These are phyloP conservation scores for Suillus clintonianus DNA, from an alignment of 768 basidiomycete genomes.

Conservation along the genomic window DNA sequence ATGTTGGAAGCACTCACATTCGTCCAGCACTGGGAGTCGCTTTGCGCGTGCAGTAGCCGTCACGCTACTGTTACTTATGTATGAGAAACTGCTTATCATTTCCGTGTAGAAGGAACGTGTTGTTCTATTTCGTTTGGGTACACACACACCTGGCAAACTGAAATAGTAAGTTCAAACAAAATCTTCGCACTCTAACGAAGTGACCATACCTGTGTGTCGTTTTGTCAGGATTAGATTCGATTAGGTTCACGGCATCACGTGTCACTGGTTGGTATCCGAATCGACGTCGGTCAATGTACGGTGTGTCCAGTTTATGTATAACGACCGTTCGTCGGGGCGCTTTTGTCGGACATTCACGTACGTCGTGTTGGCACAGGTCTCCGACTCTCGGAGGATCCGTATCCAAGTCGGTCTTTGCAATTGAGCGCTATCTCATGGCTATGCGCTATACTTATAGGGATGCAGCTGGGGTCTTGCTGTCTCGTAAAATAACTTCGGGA, in stretches of 20 bases:
- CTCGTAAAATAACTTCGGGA: not conserved
- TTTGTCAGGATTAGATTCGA: not conserved
- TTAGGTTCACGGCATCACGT: not conserved
- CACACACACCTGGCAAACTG: too few species aligned
- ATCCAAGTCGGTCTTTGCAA: not conserved
- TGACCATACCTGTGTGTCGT: not conserved
- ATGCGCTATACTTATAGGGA: not conserved
- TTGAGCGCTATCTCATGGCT: not conserved
- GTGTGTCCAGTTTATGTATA: not conserved
- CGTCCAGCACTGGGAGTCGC: not conserved
- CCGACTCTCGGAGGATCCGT: not conserved
- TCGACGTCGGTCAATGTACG: not conserved
- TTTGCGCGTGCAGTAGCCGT: not conserved
- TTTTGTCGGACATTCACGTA: not conserved
- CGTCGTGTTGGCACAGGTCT: not conserved
- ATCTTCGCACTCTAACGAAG: not conserved
- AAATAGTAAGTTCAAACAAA: not conserved
- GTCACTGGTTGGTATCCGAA: not conserved
- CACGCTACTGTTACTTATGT: not conserved
- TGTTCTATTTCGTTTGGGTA: not conserved
- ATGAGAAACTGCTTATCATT: not conserved
- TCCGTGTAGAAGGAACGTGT: not conserved
- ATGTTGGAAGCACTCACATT: not conserved
- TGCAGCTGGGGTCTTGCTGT: not conserved
- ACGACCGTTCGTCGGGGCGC: not conserved